Conservation (phyloP, 352 stramenopile genomes). For the Phytophthora vignae region DNA sequence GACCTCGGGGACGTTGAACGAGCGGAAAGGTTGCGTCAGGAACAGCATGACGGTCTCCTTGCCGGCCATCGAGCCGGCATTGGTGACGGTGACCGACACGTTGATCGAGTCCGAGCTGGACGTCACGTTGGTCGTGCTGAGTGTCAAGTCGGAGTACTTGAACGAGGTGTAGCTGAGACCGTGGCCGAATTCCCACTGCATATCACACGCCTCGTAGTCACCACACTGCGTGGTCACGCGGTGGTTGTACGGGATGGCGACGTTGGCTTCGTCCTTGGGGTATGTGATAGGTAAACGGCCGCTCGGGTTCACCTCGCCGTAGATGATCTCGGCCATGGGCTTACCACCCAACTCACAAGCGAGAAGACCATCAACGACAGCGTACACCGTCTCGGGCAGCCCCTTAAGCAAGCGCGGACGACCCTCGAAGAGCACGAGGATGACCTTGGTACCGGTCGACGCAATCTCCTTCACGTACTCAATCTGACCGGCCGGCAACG, state of each 20-base stretch:
- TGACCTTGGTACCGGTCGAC: constrained; percentile 71
- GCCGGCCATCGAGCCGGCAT: constrained; percentile 56
- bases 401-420: constrained; percentile 75
- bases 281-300: constrained; percentile 87
- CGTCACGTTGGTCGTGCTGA: constrained; percentile 43
- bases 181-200: constrained; percentile 69
- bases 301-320: constrained; percentile 83
- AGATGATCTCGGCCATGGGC: constrained; percentile 85
- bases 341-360: constrained; percentile 78
- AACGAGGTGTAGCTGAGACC: constrained; percentile 78
- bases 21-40: constrained; percentile 65
- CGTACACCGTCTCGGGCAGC: constrained; percentile 59
- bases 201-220: constrained; percentile 43
- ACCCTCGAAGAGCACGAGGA: constrained; percentile 79
- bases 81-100: constrained; percentile 71
- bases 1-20: constrained; percentile 69
- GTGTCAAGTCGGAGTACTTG: constrained; percentile 51
- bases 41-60: constrained; percentile 85
- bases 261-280: constrained; percentile 62
- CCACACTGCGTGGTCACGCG: constrained; percentile 57
- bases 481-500: constrained; percentile 68
- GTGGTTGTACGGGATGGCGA: constrained; percentile 80
- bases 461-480: constrained; percentile 74
- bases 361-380: constrained; percentile 81
- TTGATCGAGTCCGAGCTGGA: constrained; percentile 40